Base-by-base conservation (phyloP, 139 green algal species). In the Micromonas commoda region DNA sequence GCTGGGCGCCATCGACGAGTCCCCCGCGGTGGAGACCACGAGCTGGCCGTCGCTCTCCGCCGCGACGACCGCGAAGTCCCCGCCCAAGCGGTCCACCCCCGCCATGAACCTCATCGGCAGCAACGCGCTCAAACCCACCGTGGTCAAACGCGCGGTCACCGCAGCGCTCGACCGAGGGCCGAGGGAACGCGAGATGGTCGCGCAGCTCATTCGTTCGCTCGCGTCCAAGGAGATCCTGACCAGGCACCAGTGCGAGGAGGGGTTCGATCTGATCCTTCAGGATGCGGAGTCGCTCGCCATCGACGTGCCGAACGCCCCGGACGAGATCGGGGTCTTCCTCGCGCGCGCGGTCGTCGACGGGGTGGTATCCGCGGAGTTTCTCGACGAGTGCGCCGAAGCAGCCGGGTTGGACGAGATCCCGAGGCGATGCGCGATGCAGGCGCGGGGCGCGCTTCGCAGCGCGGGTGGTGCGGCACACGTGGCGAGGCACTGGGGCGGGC, bases 281-380 rank as follows among this genome's bases (percentile, higher is more conserved):
- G 66, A 71, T 0, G 71, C 94, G 31, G 87, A 88, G 21, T 90
- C 93, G 57, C 74, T 91, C 20, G 67, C 85, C 67, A 85, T 96
- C 53, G 91, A 96, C 76, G 84, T 93, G 26, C 91, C 91, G 6
- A 81, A 90, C 53, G 89, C 88, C 2, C 51, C 83, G 1, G 83
- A 89, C 35, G 76, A 91, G 39, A 73, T 91, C 13, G 65, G 81
- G 9, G 72, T 87, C 20, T 96, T 95, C 79, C 84, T 92, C 26
- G 83, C 86, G 19, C 86, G 90, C 29, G 89, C 88, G 5, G 86
- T 95, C n/a, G 82, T 92, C 35, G 88, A 92, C 73, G 89, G 92
- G 60, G 82, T 92, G 13, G 77, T 93, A 65, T 84, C 88, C 0
- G 87, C 87, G 9, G 80, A 81, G 35, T 89, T 92, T 64, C 51